Evolutionary conservation across 2,329 filamentous ascomycete genomes (phyloP), one percentile per base, ranked within the genome.

Genomic region (Coniella vitis): DNA sequence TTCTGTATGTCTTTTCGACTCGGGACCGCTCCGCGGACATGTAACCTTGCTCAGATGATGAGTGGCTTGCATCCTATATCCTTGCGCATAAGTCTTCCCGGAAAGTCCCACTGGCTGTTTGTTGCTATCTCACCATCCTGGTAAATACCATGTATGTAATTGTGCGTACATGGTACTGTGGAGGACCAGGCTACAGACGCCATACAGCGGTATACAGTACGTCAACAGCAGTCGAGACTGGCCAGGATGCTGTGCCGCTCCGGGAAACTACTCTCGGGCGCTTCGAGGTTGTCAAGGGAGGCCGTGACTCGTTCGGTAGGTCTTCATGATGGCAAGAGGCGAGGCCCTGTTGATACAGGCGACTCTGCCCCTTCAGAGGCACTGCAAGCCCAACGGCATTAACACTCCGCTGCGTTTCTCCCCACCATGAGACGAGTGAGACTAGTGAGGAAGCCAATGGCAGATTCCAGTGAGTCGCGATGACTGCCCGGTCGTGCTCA

Each of bases 61-160:
- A 22, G 44, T 45, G 47, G 47, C 47, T 49, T 45, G 41, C 14
- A 21, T 44, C 14, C 38, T 40, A 29, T 39, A 49, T 40, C 29
- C 38, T 7, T 14, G 19, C 39, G 20, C 19, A 29, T 5, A 29
- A 21, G 36, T 46, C 22, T 46, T 32, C 20, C 36, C 44, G 12
- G 44, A 3, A 7, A 32, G 16, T 17, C 16, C 36, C 22, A 40
- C 45, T 34, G 36, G 9, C 13, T 39, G n/a, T n/a, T n/a, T n/a
- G n/a, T n/a, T n/a, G n/a, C 25, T 17, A 13, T 29, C 16, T 34
- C 37, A 5, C 5, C 25, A 29, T 5, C 10, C 25, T 5, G 5
- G 25, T 29, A 29, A 5, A 29, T 29, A 29, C 5, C 10, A 29
- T 29, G 25, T 5, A 10, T 29, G 25, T 5, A 5, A 29, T 29